These are phyloP conservation scores for Neopestalotiopsis sp. DNA, from an alignment of 2,329 filamentous ascomycete genomes.

Conservation along the genomic window DNA sequence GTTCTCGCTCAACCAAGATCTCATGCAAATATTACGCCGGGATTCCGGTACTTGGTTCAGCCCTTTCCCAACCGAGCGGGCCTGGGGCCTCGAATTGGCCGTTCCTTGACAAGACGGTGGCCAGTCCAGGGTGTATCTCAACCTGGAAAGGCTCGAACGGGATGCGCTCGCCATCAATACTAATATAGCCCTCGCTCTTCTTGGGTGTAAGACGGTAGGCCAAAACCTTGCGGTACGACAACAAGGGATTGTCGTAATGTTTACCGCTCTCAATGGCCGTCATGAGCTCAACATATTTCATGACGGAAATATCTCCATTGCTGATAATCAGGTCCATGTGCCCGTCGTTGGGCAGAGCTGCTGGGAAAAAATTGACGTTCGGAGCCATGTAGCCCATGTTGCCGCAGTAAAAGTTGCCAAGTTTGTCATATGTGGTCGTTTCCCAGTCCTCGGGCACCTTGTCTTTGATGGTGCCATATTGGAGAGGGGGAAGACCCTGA, in stretches of 20 bases:
- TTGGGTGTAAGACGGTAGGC: conserved; percentile 86
- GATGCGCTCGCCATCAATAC: conserved; percentile 88
- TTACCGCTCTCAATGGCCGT: conserved; percentile 73
- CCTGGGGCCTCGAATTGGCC: conserved; percentile 73
- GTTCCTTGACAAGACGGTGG: conserved; percentile 80
- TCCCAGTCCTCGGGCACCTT: conserved; percentile 80
- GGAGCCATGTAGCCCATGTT: conserved; percentile 95
- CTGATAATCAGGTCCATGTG: conserved; percentile 84
- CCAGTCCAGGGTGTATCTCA: conserved; percentile 83
- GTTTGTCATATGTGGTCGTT: conserved; percentile 72
- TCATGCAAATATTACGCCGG: conserved; percentile 14
- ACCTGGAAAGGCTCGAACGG: conserved; percentile 91
- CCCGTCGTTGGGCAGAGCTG: conserved; percentile 82
- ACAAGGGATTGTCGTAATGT: conserved; percentile 80
- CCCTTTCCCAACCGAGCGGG: conserved; percentile 55
- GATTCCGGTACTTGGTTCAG: not conserved
- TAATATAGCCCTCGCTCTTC: conserved; percentile 80
- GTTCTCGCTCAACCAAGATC: conserved; percentile 5
- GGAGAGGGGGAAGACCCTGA: conserved; percentile 71
- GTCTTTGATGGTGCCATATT: conserved; percentile 82
- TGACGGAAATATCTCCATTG: conserved; percentile 73
- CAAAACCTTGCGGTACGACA: conserved; percentile 83
- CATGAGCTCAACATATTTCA: conserved; percentile 73
- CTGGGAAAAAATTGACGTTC: conserved; percentile 86
- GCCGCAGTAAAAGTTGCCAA: conserved; percentile 93